Evolutionary conservation across 2,329 filamentous ascomycete genomes (phyloP), one percentile per base, ranked within the genome.

Genomic region (Ophiocordyceps camponoti-rufipedis): DNA sequence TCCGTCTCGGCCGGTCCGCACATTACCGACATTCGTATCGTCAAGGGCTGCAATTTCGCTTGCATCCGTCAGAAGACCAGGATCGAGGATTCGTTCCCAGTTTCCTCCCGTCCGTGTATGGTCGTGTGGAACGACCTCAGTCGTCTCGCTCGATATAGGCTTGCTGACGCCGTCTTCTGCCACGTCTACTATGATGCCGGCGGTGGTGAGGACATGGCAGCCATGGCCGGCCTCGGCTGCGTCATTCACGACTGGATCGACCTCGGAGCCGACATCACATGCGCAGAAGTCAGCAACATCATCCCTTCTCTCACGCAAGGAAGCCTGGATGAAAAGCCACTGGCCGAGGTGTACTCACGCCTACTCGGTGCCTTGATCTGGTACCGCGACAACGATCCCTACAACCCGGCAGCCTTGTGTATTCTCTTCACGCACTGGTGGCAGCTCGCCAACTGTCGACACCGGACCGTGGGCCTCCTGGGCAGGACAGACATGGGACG

Each of bases 231-330:
- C 14, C 43, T 47, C 11, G 48, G 45, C 7, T 43, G 39, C 41
- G 45, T 38, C 6, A n/a, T 44, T 3, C 48, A 49, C 38, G 48
- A 49, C 38, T 43, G 31, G 28, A 44, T 49, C 31, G 48, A 49
- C 18, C 11, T 49, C 10, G 48, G 48, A 8, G n/a, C 48, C 14
- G 48, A 49, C 35, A 43, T 49, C 5, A 8, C 48, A 9, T 49
- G 48, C 19, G 48, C 43, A 11, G 48, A 49, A 40, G 40, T 49
- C n/a, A 49, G 48, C 42, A 49, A 49, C 44, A 45, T 49, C 29
- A 42, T 49, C 13, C 48, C 48, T n/a, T 43, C 45, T 13, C 41
- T 49, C 14, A 44, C 46, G 13, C 10, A 46, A 6, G 48, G 48
- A 4, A 16, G 28, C 11, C 28, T 49, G 32, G 31, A 39, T 6